Conservation (phyloP, 139 green algal species). For the Ulvella scutata region DNA sequence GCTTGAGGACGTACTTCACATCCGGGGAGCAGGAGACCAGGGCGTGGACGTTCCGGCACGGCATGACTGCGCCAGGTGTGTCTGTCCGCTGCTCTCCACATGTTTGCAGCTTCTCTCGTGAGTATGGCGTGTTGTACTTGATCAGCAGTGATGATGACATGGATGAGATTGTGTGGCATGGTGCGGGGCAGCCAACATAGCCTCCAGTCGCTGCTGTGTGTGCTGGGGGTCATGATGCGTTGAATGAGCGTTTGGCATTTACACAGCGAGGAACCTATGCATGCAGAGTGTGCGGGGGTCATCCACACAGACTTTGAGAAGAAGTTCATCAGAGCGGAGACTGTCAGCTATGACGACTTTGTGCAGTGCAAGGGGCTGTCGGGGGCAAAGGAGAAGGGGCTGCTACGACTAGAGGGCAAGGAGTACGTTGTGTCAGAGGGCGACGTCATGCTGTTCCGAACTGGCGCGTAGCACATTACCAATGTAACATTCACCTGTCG, state of each 20-base stretch:
- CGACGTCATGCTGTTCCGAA: conserved; percentile 80
- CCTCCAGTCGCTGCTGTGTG: no score
- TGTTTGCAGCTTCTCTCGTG: not conserved
- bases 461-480: conserved; percentile 9
- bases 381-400: conserved; percentile 55
- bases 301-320: conserved; percentile 93
- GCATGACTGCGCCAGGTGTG: conserved; percentile 79
- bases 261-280: conserved; percentile 8
- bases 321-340: conserved; percentile 85
- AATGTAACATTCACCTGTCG: no score
- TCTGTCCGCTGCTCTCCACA: no score
- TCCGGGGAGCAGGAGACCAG: conserved; percentile 88
- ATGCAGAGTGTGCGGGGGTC: conserved; percentile 76
- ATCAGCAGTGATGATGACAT: no score
- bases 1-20: conserved; percentile 95
- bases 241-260: not conserved
- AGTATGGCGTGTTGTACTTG: not conserved
- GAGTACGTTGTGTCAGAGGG: conserved; percentile 88
- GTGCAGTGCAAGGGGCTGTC: conserved; percentile 34
- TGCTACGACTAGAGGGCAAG: conserved; percentile 85
- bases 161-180: no score
- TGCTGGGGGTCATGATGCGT: not conserved
- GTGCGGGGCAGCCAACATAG: no score
- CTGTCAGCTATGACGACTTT: conserved; percentile 63
- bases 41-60: conserved; percentile 71